These are phyloP conservation scores for Mycosphaerella sp. DNA, from an alignment of 2,329 filamentous ascomycete genomes.

Conservation along the genomic window DNA sequence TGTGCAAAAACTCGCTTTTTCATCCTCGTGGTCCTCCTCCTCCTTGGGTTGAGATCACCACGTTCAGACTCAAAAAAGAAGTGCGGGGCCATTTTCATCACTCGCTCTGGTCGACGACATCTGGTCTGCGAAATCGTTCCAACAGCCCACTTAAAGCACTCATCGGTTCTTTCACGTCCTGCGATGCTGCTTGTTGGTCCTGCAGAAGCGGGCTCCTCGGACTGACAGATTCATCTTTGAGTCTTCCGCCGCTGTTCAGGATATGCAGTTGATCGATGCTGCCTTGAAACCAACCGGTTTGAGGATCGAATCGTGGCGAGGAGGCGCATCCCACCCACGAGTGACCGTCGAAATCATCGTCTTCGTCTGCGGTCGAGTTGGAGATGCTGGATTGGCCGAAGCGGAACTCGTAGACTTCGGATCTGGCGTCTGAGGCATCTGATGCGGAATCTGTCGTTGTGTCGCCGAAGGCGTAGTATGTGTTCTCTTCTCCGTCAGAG, in stretches of 20 bases:
- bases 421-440: conserved; percentile 23
- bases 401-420: conserved; percentile 30
- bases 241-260: conserved; percentile 5
- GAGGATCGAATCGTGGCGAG: conserved; percentile 26
- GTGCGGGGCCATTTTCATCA: neutral
- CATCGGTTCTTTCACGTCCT: neutral
- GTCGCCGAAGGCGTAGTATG: conserved; percentile 30
- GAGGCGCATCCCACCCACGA: conserved; percentile 14
- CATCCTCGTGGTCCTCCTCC: too few relatives aligned
- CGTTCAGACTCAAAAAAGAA: too few relatives aligned
- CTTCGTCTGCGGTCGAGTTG: conserved; percentile 22
- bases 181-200: neutral
- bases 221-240: conserved; percentile 11
- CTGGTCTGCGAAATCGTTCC: conserved; percentile 14
- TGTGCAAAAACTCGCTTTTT: too few relatives aligned
- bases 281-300: conserved; percentile 32
- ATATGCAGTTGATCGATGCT: conserved; percentile 30
- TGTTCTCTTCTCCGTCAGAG: conserved; percentile 31
- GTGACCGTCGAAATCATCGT: conserved; percentile 18
- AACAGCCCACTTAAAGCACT: conserved; percentile 16
- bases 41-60: too few relatives aligned
- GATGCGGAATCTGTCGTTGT: conserved; percentile 28
- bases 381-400: conserved; percentile 17
- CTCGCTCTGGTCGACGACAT: conserved; percentile 17
- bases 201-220: conserved; percentile 17